A percentile compares a stretch with the other conserved stretches of the same genome.
Conservation (phyloP, 2,329 filamentous ascomycete species). For the Ceratocystis variospora region DNA sequence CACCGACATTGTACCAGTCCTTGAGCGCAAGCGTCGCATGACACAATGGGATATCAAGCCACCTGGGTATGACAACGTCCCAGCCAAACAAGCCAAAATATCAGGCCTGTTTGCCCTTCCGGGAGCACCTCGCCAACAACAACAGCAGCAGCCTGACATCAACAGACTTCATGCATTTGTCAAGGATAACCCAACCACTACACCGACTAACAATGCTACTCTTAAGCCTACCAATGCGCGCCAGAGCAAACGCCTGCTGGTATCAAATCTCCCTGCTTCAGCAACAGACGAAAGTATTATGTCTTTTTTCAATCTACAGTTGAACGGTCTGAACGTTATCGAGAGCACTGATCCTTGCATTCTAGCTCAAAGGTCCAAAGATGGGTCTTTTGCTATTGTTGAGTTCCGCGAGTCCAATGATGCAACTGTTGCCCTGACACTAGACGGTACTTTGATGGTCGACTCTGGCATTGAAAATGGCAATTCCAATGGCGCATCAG, state of each 20-base stretch:
- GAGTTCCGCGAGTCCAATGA: conserved; percentile 84
- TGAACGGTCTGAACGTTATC: conserved; percentile 92
- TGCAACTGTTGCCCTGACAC: conserved; percentile 76
- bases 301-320: conserved; percentile 86
- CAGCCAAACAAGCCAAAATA: conserved; percentile 93
- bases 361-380: conserved; percentile 66
- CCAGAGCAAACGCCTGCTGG: conserved; percentile 82
- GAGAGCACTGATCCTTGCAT: conserved; percentile 73
- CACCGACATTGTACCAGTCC: conserved; percentile 67
- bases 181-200: conserved; percentile 44
- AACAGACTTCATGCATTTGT: conserved; percentile 90
- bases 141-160: conserved; percentile 74
- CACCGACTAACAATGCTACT: conserved; percentile 56
- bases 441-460: conserved; percentile 83
- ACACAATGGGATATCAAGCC: conserved; percentile 99
- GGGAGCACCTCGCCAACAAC: conserved; percentile 83
- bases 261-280: conserved; percentile 63
- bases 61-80: conserved; percentile 94
- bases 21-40: conserved; percentile 78
- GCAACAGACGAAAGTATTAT: conserved; percentile 64
- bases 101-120: conserved; percentile 98
- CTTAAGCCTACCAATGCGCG: conserved; percentile 87
- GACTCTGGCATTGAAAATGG: conserved; percentile 40
- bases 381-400: conserved; percentile 67
- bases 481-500: conserved; percentile 37